Conservation (phyloP, 2,329 filamentous ascomycete species). For the Hypoxylon rubiginosum region DNA sequence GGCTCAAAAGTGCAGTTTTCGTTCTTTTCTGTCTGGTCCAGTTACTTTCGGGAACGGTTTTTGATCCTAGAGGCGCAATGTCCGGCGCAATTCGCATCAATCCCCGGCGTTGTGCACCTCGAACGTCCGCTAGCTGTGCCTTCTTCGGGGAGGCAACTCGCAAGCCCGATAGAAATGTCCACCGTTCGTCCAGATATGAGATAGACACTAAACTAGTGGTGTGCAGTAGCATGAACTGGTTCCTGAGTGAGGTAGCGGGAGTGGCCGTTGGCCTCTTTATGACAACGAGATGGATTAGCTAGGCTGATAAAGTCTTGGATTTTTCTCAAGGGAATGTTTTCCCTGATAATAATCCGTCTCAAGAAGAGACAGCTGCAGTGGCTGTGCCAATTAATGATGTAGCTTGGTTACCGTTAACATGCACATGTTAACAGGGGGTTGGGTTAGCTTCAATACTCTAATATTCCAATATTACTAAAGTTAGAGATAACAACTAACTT, state of each 20-base stretch:
- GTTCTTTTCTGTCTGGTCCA: conserved; percentile 3
- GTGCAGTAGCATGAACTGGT: conserved; percentile 24
- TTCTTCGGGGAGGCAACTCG: conserved; percentile 25
- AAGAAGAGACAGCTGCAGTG: conserved; percentile 35
- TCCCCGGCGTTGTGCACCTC: conserved; percentile 23
- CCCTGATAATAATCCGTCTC: conserved; percentile 27
- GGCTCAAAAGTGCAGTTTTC: conserved; percentile 7
- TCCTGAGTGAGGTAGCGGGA: not conserved
- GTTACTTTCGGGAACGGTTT: conserved; percentile 8
- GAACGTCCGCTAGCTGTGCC: conserved; percentile 13
- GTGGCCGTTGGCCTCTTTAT: conserved; percentile 7
- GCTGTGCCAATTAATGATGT: conserved; percentile 17
- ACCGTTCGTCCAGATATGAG: conserved; percentile 24
- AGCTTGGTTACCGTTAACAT: no score
- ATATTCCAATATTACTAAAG: conserved; percentile 16
- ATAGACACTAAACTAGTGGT: conserved; percentile 12
- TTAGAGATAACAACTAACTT: conserved; percentile 25
- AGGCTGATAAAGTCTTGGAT: not conserved
- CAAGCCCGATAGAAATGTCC: conserved; percentile 8
- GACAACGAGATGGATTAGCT: conserved; percentile 16
- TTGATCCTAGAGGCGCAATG: conserved; percentile 6
- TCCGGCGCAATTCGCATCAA: conserved; percentile 15
- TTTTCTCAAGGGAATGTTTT: conserved; percentile 27
- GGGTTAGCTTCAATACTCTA: not conserved
- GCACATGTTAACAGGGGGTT: not conserved